Evolutionary conservation across 2,329 filamentous ascomycete species (phyloP).

Genomic region (Colletotrichum graminicola): DNA sequence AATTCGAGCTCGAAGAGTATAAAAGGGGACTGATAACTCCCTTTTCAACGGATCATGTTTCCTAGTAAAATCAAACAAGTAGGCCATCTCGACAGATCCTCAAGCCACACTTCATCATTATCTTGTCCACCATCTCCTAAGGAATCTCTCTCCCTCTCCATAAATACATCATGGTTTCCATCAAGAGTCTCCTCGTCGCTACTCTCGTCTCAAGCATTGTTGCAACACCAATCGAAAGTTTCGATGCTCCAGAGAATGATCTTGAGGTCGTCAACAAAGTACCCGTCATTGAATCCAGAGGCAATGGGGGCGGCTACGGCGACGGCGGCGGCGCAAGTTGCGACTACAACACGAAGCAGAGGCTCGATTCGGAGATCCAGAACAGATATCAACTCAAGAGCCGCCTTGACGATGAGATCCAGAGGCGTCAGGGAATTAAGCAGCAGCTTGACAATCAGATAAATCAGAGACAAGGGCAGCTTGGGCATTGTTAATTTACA

Average conservation of each 20-base stretch:
- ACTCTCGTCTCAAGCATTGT: slow-evolving; percentile 18
- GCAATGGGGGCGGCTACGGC: not conserved
- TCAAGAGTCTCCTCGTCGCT: slow-evolving; percentile 23
- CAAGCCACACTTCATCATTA: not conserved
- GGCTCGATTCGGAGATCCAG: slow-evolving; percentile 47
- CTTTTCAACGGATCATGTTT: rapidly evolving
- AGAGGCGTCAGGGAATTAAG: slow-evolving; percentile 25
- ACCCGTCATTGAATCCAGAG: slow-evolving; percentile 2
- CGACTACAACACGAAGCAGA: slow-evolving; percentile 3
- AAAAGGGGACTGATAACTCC: not conserved
- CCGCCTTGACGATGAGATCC: slow-evolving; percentile 41
- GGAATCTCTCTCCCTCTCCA: not conserved
- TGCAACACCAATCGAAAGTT: slow-evolving; percentile 1
- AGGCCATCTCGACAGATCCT: not conserved
- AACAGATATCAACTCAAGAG: slow-evolving; percentile 46
- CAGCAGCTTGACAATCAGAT: slow-evolving; percentile 26
- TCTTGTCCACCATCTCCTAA: not conserved
- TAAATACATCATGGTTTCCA: slow-evolving; percentile 19
- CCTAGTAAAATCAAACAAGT: not conserved
- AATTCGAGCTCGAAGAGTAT: not conserved
- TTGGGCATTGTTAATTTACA: not conserved
- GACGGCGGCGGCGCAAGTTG: slow-evolving; percentile 1
- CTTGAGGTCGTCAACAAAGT: not conserved
- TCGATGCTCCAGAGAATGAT: not conserved
- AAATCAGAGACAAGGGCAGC: not conserved